Percentiles rank a stretch among this genome's conserved stretches.
These are phyloP conservation scores for Pterulicium gracile DNA, from an alignment of 1,284 basidiomycete genomes.

Conservation along the genomic window DNA sequence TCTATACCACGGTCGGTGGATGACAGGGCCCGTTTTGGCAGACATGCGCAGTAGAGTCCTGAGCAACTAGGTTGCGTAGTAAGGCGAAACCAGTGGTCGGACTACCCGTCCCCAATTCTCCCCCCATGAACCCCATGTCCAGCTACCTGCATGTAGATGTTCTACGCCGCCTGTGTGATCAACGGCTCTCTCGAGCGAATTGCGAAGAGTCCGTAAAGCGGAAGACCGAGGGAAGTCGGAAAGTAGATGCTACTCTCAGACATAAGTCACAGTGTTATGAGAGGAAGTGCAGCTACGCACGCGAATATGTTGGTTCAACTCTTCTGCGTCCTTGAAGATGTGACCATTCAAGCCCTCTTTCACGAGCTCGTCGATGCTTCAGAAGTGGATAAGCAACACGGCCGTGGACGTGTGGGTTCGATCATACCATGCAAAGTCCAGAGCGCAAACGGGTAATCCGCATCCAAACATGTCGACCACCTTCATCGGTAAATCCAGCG, in stretches of 20 bases:
- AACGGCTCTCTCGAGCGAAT: too few species aligned
- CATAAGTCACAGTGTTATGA: too few species aligned
- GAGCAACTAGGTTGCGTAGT: not conserved
- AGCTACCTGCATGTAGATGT: conserved; percentile 13
- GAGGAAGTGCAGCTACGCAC: too few species aligned
- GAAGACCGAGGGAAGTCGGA: too few species aligned
- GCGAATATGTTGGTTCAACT: conserved; percentile 68
- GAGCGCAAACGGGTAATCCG: conserved; percentile 84
- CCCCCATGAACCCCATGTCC: conserved; percentile 71
- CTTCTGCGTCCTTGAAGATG: conserved; percentile 58
- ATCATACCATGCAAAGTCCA: conserved; percentile 75
- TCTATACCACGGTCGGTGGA: too few species aligned
- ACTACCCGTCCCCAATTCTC: conserved; percentile 28
- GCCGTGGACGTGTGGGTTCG: conserved; percentile 4
- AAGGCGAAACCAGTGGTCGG: not conserved
- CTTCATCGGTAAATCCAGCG: conserved; percentile 96
- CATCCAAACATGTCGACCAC: conserved; percentile 99
- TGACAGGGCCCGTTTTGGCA: too few species aligned
- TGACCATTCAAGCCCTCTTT: conserved; percentile 76
- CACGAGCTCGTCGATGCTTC: conserved; percentile 80
- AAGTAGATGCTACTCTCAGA: too few species aligned
- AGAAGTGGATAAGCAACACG: conserved; percentile 4
- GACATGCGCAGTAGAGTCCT: too few species aligned
- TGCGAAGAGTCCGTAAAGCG: too few species aligned
- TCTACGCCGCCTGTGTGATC: too few species aligned